Percentiles rank a stretch among this genome's conserved stretches.
Evolutionary conservation across 176 grass and related monocot species (phyloP).

Genomic region (Oryza rufipogon): DNA sequence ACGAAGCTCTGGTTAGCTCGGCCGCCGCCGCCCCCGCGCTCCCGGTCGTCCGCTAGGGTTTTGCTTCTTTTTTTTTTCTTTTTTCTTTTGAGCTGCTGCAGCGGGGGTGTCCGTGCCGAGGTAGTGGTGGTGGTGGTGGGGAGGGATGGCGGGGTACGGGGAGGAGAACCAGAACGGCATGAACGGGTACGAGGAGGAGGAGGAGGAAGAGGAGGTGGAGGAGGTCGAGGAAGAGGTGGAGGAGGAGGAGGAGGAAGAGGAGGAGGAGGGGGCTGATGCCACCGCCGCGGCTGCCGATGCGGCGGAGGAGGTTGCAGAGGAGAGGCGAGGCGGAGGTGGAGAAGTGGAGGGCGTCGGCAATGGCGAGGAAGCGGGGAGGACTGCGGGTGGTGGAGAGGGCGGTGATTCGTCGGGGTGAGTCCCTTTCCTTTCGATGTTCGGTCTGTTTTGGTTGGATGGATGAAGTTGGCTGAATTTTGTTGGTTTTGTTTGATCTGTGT

Average conservation of each 20-base stretch:
- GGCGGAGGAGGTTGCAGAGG: neutral
- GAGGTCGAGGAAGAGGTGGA: conserved; percentile 55
- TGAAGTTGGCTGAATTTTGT: conserved; percentile 19
- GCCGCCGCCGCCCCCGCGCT: neutral
- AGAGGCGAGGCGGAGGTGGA: conserved; percentile 25
- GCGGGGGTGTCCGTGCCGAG: neutral
- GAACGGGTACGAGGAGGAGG: conserved; percentile 71
- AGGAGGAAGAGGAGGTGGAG: conserved; percentile 59
- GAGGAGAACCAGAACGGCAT: conserved; percentile 57
- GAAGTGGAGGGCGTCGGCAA: conserved; percentile 38
- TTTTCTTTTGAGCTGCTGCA: neutral
- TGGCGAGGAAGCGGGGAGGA: conserved; percentile 36
- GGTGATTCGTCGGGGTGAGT: conserved; percentile 74
- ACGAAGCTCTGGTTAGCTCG: neutral
- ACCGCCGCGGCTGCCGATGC: neutral
- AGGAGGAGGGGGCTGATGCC: neutral
- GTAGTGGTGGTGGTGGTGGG: neutral
- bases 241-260: neutral
- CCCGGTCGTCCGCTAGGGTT: conserved; percentile 35
- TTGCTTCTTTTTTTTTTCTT: neutral
- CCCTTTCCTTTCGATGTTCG: conserved; percentile 20
- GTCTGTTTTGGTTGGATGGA: conserved; percentile 25
- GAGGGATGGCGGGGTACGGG: conserved; percentile 47
- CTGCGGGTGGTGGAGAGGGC: conserved; percentile 20
- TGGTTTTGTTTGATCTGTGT: conserved; percentile 42